These are phyloP conservation scores for Hibiscus trionum DNA, from an alignment of 345 rosid species.

Conservation along the genomic window DNA sequence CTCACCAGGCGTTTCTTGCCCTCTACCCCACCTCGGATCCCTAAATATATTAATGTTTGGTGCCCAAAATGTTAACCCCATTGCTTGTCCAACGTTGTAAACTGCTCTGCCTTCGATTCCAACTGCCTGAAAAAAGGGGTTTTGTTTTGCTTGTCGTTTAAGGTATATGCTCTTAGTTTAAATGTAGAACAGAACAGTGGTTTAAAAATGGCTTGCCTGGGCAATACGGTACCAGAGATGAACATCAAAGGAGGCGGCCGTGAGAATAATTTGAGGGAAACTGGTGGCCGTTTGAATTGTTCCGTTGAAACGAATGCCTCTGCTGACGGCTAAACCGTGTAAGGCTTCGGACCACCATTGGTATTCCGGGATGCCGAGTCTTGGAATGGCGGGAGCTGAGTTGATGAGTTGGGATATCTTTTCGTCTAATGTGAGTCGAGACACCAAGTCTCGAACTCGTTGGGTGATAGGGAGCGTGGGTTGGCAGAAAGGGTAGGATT, in stretches of 20 bases:
- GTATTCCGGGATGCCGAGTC: neutral
- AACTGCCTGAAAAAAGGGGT: neutral
- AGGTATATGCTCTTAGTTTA: neutral
- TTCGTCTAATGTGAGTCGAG: neutral
- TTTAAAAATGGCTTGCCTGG: neutral
- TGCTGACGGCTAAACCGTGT: neutral
- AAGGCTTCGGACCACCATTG: neutral
- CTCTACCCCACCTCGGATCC: neutral
- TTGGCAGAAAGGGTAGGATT: neutral
- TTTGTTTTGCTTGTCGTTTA: neutral
- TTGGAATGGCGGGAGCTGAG: neutral
- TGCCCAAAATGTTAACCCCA: neutral
- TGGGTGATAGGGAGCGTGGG: neutral
- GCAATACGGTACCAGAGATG: neutral
- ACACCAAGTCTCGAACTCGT: neutral
- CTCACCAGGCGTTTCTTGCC: neutral
- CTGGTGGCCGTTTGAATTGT: neutral
- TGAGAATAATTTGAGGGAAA: neutral
- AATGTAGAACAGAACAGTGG: neutral
- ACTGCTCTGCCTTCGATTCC: neutral
- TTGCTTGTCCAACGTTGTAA: neutral
- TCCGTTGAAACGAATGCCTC: neutral
- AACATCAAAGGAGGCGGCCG: neutral
- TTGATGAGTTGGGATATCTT: neutral
- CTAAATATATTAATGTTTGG: neutral